Conservation (phyloP, 306 rosid species). For the Quercus cerris region DNA sequence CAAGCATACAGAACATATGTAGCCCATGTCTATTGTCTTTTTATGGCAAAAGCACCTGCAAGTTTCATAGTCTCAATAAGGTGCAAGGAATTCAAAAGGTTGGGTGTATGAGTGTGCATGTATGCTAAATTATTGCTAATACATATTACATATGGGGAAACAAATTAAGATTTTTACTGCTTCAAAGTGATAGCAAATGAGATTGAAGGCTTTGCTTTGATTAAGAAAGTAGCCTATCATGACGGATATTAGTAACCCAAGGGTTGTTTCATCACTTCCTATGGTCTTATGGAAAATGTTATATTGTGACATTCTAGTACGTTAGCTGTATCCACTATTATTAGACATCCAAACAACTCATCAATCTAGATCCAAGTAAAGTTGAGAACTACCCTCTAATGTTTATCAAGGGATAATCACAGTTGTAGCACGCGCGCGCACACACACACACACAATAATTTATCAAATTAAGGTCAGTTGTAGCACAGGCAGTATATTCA, state of each 20-base stretch:
- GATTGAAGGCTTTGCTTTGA: too few relatives aligned
- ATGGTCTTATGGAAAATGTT: too few relatives aligned
- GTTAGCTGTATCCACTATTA: background rate
- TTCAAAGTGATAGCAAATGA: too few relatives aligned
- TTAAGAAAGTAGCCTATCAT: too few relatives aligned
- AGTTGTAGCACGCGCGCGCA: too few relatives aligned
- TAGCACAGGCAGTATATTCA: background rate
- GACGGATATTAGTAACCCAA: too few relatives aligned
- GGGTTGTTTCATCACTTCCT: too few relatives aligned
- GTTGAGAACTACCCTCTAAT: too few relatives aligned
- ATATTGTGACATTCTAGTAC: background rate
- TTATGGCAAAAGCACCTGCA: slow-evolving; percentile 99
- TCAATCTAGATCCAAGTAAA: too few relatives aligned
- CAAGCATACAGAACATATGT: slow-evolving; percentile 91
- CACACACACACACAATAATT: background rate
- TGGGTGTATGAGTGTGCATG: background rate
- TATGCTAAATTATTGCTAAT: background rate
- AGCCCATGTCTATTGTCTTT: slow-evolving; percentile 94
- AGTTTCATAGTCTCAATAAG: slow-evolving; percentile 23
- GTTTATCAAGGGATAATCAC: too few relatives aligned
- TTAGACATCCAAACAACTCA: background rate
- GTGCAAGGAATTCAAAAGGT: background rate
- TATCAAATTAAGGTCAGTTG: background rate
- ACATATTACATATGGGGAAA: background rate
- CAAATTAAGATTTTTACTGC: too few relatives aligned